phyloP scores from a whole-genome alignment of 441 rosid species.

The Biscutella auriculata region DNA sequence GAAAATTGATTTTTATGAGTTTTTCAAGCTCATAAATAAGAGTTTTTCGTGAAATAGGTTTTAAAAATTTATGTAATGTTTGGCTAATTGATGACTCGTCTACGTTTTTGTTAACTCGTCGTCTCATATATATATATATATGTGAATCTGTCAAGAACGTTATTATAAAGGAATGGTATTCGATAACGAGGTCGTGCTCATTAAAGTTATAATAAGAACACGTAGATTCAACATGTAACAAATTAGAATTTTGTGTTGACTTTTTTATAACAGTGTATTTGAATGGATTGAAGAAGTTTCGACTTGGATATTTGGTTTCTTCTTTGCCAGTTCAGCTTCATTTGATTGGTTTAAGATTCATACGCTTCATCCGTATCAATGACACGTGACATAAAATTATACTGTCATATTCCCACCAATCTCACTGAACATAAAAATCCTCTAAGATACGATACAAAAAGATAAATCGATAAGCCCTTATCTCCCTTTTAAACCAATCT shows the following conservation, averaged over 20 bases:
- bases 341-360: constrained; percentile 12
- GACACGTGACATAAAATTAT: background rate
- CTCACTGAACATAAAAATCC: constrained; percentile 16
- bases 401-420: constrained; percentile 24
- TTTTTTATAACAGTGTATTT: too few species aligned
- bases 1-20: constrained; percentile 48
- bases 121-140: too few species aligned
- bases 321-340: background rate
- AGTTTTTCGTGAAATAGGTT: constrained; percentile 23
- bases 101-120: background rate
- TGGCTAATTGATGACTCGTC: background rate
- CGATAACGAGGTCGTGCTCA: too few species aligned
- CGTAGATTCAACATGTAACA: too few species aligned
- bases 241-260: too few species aligned
- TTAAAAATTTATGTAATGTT: background rate
- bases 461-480: constrained; percentile 26
- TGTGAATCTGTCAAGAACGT: too few species aligned
- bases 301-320: background rate
- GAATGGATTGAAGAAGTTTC: too few species aligned
- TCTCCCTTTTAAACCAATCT: constrained; percentile 5
- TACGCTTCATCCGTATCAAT: background rate
- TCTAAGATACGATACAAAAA: constrained; percentile 14
- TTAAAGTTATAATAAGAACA: too few species aligned
- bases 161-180: too few species aligned
- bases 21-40: constrained; percentile 29